Evolutionary conservation across 148 eudicot species (phyloP).

Genomic region (Rhododendron molle): DNA sequence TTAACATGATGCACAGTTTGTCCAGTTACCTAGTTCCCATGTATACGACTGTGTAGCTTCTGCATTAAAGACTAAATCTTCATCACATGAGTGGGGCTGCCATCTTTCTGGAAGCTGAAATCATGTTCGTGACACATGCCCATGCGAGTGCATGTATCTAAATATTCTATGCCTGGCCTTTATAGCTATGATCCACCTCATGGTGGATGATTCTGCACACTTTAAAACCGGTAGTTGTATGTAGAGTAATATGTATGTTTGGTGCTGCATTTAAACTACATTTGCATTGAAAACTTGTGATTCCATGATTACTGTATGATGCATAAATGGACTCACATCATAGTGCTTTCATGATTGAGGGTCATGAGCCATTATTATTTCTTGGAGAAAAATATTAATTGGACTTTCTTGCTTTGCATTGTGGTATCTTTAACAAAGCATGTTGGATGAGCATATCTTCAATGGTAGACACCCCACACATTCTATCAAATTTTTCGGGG

Average conservation of each 20-base stretch:
- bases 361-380: not conserved
- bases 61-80: not conserved
- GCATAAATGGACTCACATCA: not conserved
- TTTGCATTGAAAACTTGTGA: not conserved
- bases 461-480: not conserved
- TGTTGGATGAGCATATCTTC: not conserved
- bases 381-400: not conserved
- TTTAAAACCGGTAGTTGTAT: not conserved
- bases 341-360: not conserved
- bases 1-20: not conserved
- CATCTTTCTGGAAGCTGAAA: slow-evolving; percentile 2
- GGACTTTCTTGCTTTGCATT: not conserved
- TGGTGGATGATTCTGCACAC: not conserved
- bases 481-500: not conserved
- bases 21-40: not conserved
- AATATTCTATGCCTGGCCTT: not conserved
- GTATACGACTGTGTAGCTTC: not conserved
- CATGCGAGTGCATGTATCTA: not conserved
- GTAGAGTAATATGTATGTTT: not conserved
- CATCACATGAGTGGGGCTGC: not conserved
- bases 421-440: not conserved
- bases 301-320: not conserved
- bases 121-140: not conserved
- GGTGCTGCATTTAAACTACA: not conserved
- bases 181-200: not conserved